A percentile compares a stretch with the other conserved stretches of the same genome.
These are phyloP conservation scores for Mucor ambiguus DNA, from an alignment of 371 early-diverging fungal species.

Conservation along the genomic window DNA sequence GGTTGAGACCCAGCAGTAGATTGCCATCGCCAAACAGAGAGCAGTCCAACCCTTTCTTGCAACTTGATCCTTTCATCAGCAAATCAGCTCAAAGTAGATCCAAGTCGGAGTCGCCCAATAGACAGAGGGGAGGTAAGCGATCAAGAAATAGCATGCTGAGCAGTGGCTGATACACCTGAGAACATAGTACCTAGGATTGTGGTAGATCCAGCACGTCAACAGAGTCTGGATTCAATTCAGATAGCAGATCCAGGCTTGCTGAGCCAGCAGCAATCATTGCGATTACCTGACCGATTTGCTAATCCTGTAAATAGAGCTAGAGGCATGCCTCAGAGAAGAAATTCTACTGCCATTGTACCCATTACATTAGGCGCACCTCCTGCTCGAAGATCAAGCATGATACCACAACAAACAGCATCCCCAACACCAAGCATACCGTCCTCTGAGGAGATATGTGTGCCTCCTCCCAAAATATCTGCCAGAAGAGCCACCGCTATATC, in stretches of 20 bases:
- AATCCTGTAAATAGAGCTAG: neutral
- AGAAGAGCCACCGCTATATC: neutral
- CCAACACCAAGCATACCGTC: neutral
- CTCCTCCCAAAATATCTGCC: neutral
- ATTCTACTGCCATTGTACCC: conserved; percentile 1
- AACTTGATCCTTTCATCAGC: neutral
- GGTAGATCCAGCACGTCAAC: conserved; percentile 20
- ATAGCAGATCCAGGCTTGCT: neutral
- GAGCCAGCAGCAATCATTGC: neutral
- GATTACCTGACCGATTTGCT: neutral
- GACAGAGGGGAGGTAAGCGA: neutral
- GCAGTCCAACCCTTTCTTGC: neutral
- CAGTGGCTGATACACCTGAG: neutral
- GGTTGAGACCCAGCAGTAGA: neutral
- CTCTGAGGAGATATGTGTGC: neutral
- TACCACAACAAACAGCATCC: neutral
- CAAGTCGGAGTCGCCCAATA: neutral
- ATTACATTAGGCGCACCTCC: neutral
- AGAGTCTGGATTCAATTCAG: neutral
- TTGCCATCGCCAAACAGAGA: neutral
- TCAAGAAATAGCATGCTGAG: neutral
- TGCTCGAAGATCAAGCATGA: neutral
- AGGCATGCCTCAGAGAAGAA: neutral
- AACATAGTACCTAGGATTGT: conserved; percentile 24
- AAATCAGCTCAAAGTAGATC: neutral